These are phyloP conservation scores for Arthrobotrys conoides DNA, from an alignment of 2,329 filamentous ascomycete species.

Conservation along the genomic window DNA sequence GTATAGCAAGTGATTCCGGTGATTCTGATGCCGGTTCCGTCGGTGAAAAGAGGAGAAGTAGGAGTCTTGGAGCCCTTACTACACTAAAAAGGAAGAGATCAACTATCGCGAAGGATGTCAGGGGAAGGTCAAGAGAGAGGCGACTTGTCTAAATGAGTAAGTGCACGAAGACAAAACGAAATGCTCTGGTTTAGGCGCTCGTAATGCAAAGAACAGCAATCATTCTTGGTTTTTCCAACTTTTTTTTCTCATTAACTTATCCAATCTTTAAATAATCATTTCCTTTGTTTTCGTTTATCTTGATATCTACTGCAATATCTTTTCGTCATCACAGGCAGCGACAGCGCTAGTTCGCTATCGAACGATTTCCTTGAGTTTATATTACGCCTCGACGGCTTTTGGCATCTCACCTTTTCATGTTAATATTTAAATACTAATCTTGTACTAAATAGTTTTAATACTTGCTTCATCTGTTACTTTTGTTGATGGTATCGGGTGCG, in stretches of 20 bases:
- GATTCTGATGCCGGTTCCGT: constrained; percentile 43
- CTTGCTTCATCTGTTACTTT: neutral
- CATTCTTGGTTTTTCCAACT: neutral
- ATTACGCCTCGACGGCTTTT: neutral
- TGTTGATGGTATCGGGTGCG: neutral
- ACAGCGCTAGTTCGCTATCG: neutral
- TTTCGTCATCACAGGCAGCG: neutral
- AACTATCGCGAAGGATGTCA: constrained; percentile 7
- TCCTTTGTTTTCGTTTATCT: constrained; percentile 4
- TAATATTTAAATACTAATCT: neutral
- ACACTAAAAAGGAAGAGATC: constrained; percentile 49
- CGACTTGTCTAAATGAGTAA: constrained; percentile 29
- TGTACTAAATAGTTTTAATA: constrained; percentile 7
- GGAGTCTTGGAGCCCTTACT: neutral
- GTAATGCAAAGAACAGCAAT: neutral
- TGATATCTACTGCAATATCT: neutral
- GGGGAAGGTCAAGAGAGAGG: constrained; percentile 44
- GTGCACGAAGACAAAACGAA: neutral
- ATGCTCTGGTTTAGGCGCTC: neutral
- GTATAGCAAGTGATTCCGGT: constrained; percentile 21
- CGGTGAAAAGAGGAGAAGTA: neutral
- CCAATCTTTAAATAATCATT: neutral
- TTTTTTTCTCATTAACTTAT: neutral
- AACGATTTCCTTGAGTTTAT: neutral
- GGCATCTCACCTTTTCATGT: neutral